phyloP scores from a whole-genome alignment of 2,329 filamentous ascomycete genomes.

The Cladosporium phlei region DNA sequence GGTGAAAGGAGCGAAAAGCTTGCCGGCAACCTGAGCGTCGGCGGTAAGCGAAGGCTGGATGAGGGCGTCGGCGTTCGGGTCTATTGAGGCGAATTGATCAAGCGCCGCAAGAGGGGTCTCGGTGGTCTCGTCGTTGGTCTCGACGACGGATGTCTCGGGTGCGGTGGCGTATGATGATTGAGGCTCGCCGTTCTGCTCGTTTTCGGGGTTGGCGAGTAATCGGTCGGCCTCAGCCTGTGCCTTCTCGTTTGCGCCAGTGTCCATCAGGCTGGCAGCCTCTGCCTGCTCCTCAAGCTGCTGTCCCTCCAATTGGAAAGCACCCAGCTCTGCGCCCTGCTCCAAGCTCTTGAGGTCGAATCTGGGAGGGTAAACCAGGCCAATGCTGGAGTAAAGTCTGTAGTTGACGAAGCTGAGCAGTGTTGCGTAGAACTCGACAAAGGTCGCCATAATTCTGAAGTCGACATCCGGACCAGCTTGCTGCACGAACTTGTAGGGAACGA shows the following conservation, averaged over 20 bases:
- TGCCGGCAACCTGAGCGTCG: conserved; percentile 58
- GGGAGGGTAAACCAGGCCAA: conserved; percentile 90
- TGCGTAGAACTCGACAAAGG: conserved; percentile 98
- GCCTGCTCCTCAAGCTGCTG: conserved; percentile 48
- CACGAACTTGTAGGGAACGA: conserved; percentile 97
- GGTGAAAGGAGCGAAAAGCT: conserved; percentile 83
- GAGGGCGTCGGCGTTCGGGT: conserved; percentile 78
- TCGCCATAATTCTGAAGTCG: conserved; percentile 98
- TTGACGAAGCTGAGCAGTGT: conserved; percentile 94
- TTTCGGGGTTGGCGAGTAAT: conserved; percentile 28
- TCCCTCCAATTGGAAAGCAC: conserved; percentile 84
- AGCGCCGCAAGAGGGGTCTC: conserved; percentile 48
- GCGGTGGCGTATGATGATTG: conserved; percentile 21
- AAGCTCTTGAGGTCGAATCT: conserved; percentile 87
- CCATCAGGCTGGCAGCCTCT: conserved; percentile 23
- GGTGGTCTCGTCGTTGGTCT: conserved; percentile 26
- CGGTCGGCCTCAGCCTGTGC: conserved; percentile 48
- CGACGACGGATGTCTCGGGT: conserved; percentile 36
- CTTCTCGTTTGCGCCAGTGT: conserved; percentile 32
- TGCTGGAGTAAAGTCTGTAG: conserved; percentile 84
- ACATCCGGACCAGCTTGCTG: conserved; percentile 90
- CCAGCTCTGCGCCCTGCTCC: conserved; percentile 82
- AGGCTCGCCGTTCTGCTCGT: conserved; percentile 10
- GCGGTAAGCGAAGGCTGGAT: conserved; percentile 66
- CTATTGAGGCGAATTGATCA: conserved; percentile 85